phyloP scores from a whole-genome alignment of 23 red algal genomes.

The Gracilaria gracilis region DNA sequence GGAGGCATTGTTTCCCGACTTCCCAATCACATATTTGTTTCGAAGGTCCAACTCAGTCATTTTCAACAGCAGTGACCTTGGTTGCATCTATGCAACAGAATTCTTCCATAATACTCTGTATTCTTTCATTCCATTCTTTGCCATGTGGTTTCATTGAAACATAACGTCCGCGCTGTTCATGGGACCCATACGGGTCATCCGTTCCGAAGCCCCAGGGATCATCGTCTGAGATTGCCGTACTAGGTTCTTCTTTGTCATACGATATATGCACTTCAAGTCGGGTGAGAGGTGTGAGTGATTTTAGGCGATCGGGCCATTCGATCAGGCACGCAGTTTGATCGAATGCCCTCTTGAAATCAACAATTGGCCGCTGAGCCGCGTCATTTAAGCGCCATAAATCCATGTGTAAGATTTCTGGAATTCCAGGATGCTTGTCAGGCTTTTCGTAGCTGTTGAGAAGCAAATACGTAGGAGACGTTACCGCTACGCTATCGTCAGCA shows the following conservation, averaged over 20 bases:
- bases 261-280: slow-evolving; percentile 53
- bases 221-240: background rate
- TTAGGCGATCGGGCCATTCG: slow-evolving; percentile 90
- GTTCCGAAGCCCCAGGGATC: slow-evolving; percentile 68
- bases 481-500: slow-evolving; percentile 43
- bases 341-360: slow-evolving; percentile 79
- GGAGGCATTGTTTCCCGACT: too few species aligned
- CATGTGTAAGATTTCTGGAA: slow-evolving; percentile 79
- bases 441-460: slow-evolving; percentile 76
- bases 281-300: slow-evolving; percentile 3
- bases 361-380: slow-evolving; percentile 59
- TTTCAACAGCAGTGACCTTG: background rate
- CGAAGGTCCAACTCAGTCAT: background rate
- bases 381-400: slow-evolving; percentile 83
- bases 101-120: background rate
- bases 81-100: background rate
- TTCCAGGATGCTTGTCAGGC: background rate
- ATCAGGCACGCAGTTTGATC: slow-evolving; percentile 63
- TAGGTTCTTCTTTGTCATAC: background rate
- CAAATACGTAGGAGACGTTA: slow-evolving; percentile 93
- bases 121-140: slow-evolving; percentile 17
- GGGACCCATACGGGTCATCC: background rate
- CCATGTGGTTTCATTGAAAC: slow-evolving; percentile 27
- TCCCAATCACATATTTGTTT: too few species aligned
- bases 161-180: slow-evolving; percentile 4